Conservation (phyloP, 768 basidiomycete genomes). For the Lanmaoa rubissima region DNA sequence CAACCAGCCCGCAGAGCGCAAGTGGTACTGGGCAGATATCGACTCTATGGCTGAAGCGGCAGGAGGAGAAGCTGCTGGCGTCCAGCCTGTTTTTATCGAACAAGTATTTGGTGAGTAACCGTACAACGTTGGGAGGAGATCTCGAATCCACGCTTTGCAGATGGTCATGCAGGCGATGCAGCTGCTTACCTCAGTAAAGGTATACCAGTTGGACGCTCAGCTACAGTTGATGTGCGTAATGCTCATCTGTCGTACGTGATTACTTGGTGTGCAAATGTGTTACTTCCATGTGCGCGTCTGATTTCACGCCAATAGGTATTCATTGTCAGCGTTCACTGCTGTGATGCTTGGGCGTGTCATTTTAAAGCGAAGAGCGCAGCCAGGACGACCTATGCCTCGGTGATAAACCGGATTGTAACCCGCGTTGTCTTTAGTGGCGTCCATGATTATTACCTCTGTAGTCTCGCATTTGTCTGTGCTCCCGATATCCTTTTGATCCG, state of each 20-base stretch:
- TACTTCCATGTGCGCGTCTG: constrained; percentile 5
- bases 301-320: constrained; percentile 60
- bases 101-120: constrained; percentile 76
- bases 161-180: constrained; percentile 81
- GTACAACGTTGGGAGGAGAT: neutral
- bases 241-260: constrained; percentile 92
- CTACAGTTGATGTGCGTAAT: constrained; percentile 87
- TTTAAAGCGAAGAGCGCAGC: constrained; percentile 47
- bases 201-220: constrained; percentile 79
- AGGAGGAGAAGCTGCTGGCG: constrained; percentile 66
- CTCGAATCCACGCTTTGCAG: constrained; percentile 40
- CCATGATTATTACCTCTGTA: constrained; percentile 2
- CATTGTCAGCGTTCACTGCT: constrained; percentile 80
- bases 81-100: constrained; percentile 90
- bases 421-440: neutral
- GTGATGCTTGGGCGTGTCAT: constrained; percentile 77
- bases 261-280: constrained; percentile 67
- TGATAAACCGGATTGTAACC: constrained; percentile 15
- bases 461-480: constrained; percentile 1
- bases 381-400: constrained; percentile 58
- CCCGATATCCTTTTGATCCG: neutral
- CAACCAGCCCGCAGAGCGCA: constrained; percentile 72
- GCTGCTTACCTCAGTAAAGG: constrained; percentile 59
- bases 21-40: constrained; percentile 94
- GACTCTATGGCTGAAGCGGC: constrained; percentile 73